A percentile compares a stretch with the other conserved stretches of the same genome.
Conservation (phyloP, 2,329 filamentous ascomycete genomes). For the Phaeosphaeria sp. region DNA sequence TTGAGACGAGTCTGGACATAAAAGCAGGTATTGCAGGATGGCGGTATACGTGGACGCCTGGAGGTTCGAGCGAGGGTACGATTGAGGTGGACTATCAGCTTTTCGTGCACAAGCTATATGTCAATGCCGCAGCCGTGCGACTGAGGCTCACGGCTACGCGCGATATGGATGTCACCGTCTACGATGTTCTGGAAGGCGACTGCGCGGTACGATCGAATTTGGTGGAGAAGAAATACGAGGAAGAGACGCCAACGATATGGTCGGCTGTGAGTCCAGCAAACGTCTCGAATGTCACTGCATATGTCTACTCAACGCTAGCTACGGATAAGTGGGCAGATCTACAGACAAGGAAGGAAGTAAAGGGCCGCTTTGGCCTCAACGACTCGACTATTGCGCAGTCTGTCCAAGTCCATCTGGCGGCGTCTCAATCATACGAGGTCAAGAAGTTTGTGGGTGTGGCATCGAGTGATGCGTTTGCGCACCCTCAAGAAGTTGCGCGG, state of each 20-base stretch:
- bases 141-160: slow-evolving; percentile 63
- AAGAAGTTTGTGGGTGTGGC: slow-evolving; percentile 73
- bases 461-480: slow-evolving; percentile 70
- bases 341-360: slow-evolving; percentile 53
- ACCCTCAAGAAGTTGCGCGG: slow-evolving; percentile 63
- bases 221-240: slow-evolving; percentile 62
- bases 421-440: slow-evolving; percentile 61
- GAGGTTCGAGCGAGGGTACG: slow-evolving; percentile 33
- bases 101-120: slow-evolving; percentile 67
- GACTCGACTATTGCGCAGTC: slow-evolving; percentile 70
- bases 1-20: slow-evolving; percentile 67
- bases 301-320: slow-evolving; percentile 60
- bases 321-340: slow-evolving; percentile 55
- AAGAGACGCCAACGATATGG: slow-evolving; percentile 63
- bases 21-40: slow-evolving; percentile 68
- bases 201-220: slow-evolving; percentile 70
- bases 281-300: slow-evolving; percentile 68
- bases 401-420: slow-evolving; percentile 59
- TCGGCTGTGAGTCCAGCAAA: slow-evolving; percentile 69
- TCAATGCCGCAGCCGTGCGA: slow-evolving; percentile 67
- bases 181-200: slow-evolving; percentile 72
- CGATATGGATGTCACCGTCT: slow-evolving; percentile 64
- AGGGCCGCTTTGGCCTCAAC: slow-evolving; percentile 59
- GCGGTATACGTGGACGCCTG: slow-evolving; percentile 71
- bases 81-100: slow-evolving; percentile 70